Evolutionary conservation across 306 rosid genomes (phyloP).

Genomic region (Gillenia trifoliata): DNA sequence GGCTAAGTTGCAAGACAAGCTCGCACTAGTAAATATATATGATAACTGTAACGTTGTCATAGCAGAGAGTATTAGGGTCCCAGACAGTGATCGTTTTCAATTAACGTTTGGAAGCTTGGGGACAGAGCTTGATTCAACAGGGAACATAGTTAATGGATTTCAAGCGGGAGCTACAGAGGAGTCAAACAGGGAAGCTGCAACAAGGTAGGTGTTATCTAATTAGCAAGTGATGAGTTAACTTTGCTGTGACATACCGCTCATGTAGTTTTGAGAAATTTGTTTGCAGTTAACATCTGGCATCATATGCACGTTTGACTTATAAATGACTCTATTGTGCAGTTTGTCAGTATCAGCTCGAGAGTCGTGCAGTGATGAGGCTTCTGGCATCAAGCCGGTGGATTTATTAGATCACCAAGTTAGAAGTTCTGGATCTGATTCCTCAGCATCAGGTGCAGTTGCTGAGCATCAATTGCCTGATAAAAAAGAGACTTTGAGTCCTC

Average conservation of each 20-base stretch:
- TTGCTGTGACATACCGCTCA: not conserved
- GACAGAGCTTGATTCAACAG: constrained; percentile 49
- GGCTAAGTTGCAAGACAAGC: constrained; percentile 53
- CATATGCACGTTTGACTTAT: not conserved
- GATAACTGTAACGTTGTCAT: constrained; percentile 83
- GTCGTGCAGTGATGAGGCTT: constrained; percentile 54
- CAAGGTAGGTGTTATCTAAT: constrained; percentile 51
- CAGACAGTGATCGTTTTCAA: constrained; percentile 69
- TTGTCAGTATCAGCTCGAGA: constrained; percentile 48
- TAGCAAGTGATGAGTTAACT: not conserved
- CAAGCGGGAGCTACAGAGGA: constrained; percentile 52
- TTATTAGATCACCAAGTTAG: constrained; percentile 47
- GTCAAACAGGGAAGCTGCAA: constrained; percentile 39
- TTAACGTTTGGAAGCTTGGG: constrained; percentile 95
- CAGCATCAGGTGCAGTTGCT: constrained; percentile 47
- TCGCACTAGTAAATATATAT: constrained; percentile 42
- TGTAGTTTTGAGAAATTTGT: not conserved
- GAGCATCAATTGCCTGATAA: constrained; percentile 67
- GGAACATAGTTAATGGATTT: constrained; percentile 34
- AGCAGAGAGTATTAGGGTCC: constrained; percentile 86
- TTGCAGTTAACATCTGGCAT: not conserved
- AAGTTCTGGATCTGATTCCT: constrained; percentile 55
- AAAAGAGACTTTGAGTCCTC: constrained; percentile 61
- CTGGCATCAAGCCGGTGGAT: constrained; percentile 53
- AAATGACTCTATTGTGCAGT: constrained; percentile 32